A percentile compares a stretch with the other conserved stretches of the same genome.
phyloP scores from a whole-genome alignment of 1,284 basidiomycete genomes.

The Termitomyces sp. region DNA sequence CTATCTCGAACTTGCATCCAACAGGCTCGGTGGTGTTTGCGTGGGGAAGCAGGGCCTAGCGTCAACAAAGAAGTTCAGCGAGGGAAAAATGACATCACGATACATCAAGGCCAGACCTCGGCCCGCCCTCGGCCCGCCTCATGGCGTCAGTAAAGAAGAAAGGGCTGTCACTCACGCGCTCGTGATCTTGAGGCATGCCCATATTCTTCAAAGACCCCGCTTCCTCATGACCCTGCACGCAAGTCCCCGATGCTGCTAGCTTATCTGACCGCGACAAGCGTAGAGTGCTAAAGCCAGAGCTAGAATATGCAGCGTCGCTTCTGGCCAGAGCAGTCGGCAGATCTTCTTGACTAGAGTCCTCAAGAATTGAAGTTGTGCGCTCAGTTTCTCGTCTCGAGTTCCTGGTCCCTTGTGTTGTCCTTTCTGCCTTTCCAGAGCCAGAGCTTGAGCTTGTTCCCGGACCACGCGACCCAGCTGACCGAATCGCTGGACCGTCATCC shows the following conservation, averaged over 20 bases:
- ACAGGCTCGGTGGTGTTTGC: conserved; percentile 38
- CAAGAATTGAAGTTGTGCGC: not conserved
- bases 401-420: conserved; percentile 2
- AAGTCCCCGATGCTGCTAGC: conserved; percentile 9
- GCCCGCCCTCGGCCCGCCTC: too few species aligned
- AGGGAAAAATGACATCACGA: conserved; percentile 9
- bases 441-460: conserved; percentile 11
- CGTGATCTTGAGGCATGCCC: conserved; percentile 7
- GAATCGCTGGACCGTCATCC: not conserved
- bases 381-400: conserved; percentile 2
- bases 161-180: conserved; percentile 10
- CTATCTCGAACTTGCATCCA: conserved; percentile 46
- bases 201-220: not conserved
- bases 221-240: conserved; percentile 1
- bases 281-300: conserved; percentile 3
- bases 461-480: conserved; percentile 1
- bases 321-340: not conserved
- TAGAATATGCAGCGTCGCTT: conserved; percentile 1
- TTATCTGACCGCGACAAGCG: conserved; percentile 8
- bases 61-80: conserved; percentile 4
- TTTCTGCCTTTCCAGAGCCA: conserved; percentile 4
- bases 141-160: conserved; percentile 8
- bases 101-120: too few species aligned
- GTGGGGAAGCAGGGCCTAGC: conserved; percentile 11
- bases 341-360: conserved; percentile 1